A percentile compares a stretch with the other conserved stretches of the same genome.
Conservation (phyloP, 345 rosid genomes). For the Mallotus nudiflorus region DNA sequence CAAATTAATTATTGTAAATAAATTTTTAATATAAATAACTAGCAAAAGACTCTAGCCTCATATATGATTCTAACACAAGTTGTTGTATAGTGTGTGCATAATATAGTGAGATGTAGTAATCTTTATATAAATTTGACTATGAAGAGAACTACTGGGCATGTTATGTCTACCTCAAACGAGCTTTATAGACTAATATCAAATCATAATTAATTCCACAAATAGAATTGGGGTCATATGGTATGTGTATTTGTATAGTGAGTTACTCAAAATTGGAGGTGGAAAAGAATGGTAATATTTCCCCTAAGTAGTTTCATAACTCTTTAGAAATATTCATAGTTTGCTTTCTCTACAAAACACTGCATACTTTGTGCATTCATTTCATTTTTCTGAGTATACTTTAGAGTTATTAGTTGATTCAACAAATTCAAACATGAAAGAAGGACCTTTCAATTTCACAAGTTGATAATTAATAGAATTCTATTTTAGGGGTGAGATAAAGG, state of each 20-base stretch:
- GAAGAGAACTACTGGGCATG: not conserved
- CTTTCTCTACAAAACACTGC: not conserved
- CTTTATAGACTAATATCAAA: slow-evolving; percentile 4
- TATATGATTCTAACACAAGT: too few species aligned
- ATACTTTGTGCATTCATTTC: not conserved
- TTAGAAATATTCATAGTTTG: not conserved
- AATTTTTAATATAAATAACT: too few species aligned
- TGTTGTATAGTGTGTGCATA: not conserved
- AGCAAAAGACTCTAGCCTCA: too few species aligned
- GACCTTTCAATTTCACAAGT: too few species aligned
- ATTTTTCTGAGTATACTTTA: not conserved
- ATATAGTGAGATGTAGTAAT: not conserved
- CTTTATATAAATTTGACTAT: not conserved
- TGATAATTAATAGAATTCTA: not conserved
- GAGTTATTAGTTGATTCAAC: not conserved
- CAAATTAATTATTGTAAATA: too few species aligned
- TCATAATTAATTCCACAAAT: slow-evolving; percentile 39
- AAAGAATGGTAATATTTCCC: slow-evolving; percentile 64
- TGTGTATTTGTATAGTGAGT: slow-evolving; percentile 85
- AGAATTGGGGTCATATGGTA: slow-evolving; percentile 86
- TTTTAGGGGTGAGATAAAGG: too few species aligned
- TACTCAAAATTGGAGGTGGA: slow-evolving; percentile 95
- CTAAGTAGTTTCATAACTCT: not conserved
- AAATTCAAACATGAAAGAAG: too few species aligned
- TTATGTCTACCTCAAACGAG: not conserved